Conservation (phyloP, 1,284 basidiomycete species). For the Quambalaria eucalypti region DNA sequence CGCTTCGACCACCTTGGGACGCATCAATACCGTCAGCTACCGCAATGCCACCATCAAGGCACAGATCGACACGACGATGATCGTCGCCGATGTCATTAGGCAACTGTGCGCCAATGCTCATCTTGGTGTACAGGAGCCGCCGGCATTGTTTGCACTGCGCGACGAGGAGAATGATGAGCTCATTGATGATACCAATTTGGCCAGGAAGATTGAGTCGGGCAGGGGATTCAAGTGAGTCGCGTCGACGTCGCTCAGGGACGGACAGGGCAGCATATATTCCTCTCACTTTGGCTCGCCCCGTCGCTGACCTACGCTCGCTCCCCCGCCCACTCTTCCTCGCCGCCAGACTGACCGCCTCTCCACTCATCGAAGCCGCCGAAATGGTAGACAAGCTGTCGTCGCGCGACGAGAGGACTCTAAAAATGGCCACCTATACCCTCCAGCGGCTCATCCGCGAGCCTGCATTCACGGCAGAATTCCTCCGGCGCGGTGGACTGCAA, state of each 20-base stretch:
- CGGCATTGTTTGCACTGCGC: conserved; percentile 70
- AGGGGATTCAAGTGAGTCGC: conserved; percentile 32
- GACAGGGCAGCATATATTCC: no score
- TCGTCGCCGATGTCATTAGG: conserved; percentile 32
- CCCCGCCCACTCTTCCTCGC: conserved; percentile 62
- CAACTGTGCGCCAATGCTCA: conserved; percentile 50
- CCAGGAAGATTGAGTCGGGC: conserved; percentile 35
- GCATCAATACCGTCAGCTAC: conserved; percentile 36
- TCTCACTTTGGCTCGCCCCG: no score
- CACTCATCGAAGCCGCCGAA: conserved; percentile 69
- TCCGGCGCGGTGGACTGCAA: conserved; percentile 60
- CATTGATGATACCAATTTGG: conserved; percentile 61
- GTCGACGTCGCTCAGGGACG: no score
- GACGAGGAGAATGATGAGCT: conserved; percentile 72
- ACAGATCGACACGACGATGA: conserved; percentile 30
- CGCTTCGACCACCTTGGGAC: background rate
- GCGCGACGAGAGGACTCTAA: conserved; percentile 58
- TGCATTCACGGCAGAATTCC: conserved; percentile 75
- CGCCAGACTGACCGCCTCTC: conserved; percentile 66
- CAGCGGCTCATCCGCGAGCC: conserved; percentile 83
- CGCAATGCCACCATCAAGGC: conserved; percentile 34
- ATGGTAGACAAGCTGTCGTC: conserved; percentile 63
- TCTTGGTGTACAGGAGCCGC: conserved; percentile 71
- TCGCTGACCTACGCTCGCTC: conserved; percentile 10
- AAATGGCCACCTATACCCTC: conserved; percentile 66